Base-by-base conservation (phyloP, 2,329 filamentous ascomycete species). In the Juglanconis oblonga region DNA sequence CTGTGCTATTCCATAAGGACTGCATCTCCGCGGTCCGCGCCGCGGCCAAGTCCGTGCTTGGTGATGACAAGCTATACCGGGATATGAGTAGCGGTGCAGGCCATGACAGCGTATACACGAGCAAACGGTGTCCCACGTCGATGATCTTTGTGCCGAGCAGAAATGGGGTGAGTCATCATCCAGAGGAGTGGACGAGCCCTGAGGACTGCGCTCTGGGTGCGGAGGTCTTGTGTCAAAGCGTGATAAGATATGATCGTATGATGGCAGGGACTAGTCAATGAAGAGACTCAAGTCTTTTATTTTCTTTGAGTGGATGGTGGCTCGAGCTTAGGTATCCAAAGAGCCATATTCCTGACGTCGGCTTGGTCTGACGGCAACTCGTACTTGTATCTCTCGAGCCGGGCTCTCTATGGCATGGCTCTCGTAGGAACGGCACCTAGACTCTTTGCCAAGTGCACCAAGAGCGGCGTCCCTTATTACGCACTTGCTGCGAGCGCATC, bases 81-180 rank as follows among this genome's bases (percentile, higher is more conserved):
- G 71, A 72, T 11, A 73, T 79, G 67, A 73, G 70, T n/a, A 77
- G 75, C 54, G 76, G 76, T 5, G 75, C 75, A 0, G 77, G 77
- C 1, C 77, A 77, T 42, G 78, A 76, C 65, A 86, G 81, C 65
- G 85, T 87, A 5, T 85, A 86, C 62, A 81, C 85, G 5, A 85
- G 80, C 49, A 79, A 81, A 64, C 75, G 77, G 42, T 84, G 82
- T 49, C 86, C 86, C 14, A 87, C 85, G 2, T 81, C 82, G 48
- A 88, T 89, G 86, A 85, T 88, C 33, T 89, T 89, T 65, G 82
- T 87, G 17, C 85, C 85, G 4, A 87, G 84, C 64, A 81, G 77
- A 67, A 81, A 86, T 65, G 86, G 86, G 1, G 73, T 88, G 24
- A 87, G 83, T 66, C 86, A 88, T 68, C 82, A 87, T 66, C 86